Evolutionary conservation across 2,329 filamentous ascomycete species (phyloP).

Genomic region (Trichoderma endophyticum): DNA sequence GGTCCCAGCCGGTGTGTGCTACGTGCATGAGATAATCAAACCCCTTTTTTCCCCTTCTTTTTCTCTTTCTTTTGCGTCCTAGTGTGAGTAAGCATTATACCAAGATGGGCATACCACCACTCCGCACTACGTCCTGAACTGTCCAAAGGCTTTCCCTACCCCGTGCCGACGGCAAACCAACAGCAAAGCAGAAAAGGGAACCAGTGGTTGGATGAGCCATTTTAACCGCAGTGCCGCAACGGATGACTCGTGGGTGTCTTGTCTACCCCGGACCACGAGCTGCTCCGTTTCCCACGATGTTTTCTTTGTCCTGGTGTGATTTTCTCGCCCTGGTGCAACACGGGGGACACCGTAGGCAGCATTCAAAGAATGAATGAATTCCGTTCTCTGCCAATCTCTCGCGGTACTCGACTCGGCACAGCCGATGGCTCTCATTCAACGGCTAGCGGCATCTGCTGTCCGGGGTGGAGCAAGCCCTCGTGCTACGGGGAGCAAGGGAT

Average conservation of each 20-base stretch:
- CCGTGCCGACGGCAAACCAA: not conserved
- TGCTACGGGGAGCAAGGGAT: not conserved
- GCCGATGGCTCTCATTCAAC: not conserved
- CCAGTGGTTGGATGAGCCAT: not conserved
- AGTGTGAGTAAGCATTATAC: not conserved
- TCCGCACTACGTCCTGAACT: not conserved
- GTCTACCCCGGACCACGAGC: not conserved
- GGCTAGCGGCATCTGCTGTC: slow-evolving; percentile 11
- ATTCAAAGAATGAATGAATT: not conserved
- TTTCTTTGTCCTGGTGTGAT: not conserved
- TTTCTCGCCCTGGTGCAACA: not conserved
- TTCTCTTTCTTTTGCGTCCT: not conserved
- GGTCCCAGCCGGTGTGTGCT: slow-evolving; percentile 5
- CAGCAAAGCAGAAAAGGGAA: not conserved
- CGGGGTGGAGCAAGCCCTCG: not conserved
- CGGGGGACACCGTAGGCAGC: not conserved
- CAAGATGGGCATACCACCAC: not conserved
- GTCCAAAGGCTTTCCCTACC: not conserved
- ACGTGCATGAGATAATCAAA: not conserved
- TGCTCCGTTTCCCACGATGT: not conserved
- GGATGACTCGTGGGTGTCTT: not conserved
- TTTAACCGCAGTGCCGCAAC: not conserved
- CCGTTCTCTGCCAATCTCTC: not conserved
- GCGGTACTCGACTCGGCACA: slow-evolving; percentile 1
- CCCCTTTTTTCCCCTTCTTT: not conserved